Conservation (phyloP, 306 rosid species). For the Rosa rugosa region DNA sequence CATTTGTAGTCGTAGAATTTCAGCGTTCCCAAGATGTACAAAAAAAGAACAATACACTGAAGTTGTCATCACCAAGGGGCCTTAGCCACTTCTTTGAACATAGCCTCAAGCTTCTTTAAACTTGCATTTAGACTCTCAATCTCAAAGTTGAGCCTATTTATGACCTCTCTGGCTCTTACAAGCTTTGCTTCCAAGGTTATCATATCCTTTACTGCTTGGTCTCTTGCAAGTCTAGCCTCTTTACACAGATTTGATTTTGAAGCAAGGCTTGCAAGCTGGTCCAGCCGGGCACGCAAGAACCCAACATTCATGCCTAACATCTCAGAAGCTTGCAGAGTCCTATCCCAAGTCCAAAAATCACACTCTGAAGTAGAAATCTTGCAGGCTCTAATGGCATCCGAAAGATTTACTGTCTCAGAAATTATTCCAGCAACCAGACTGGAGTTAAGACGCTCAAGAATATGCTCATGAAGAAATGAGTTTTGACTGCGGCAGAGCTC, state of each 20-base stretch:
- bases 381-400: conserved; percentile 60
- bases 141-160: conserved; percentile 34
- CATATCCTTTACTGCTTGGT: conserved; percentile 29
- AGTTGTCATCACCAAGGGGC: conserved; percentile 50
- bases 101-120: conserved; percentile 21
- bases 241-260: conserved; percentile 22
- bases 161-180: conserved; percentile 13
- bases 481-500: conserved; percentile 58
- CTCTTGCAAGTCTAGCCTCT: conserved; percentile 29
- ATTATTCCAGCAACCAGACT: conserved; percentile 50
- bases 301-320: conserved; percentile 52
- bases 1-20: neutral
- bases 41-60: neutral
- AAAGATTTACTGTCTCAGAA: conserved; percentile 48
- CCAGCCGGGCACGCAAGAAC: conserved; percentile 45
- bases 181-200: conserved; percentile 26
- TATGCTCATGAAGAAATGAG: conserved; percentile 51
- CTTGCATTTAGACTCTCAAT: conserved; percentile 16
- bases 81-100: conserved; percentile 41
- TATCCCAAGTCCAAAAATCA: conserved; percentile 40
- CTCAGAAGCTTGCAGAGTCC: conserved; percentile 46
- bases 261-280: conserved; percentile 33
- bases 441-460: conserved; percentile 50
- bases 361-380: conserved; percentile 34
- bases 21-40: neutral